These are phyloP conservation scores for Actinomortierella wolfii DNA, from an alignment of 371 early-diverging fungal species.

Conservation along the genomic window DNA sequence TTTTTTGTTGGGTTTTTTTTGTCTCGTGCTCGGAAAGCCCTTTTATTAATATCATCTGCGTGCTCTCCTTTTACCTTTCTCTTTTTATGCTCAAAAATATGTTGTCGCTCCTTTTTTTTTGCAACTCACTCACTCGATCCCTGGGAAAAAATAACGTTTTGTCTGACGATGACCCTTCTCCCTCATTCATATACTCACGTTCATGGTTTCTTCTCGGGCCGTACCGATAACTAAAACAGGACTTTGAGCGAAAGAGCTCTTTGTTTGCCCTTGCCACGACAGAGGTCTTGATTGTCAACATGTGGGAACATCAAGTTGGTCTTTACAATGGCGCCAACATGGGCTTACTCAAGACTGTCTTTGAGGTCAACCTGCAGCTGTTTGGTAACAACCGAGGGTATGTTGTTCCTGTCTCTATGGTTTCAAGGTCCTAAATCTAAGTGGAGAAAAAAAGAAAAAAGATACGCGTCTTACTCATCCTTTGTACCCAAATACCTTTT, in stretches of 20 bases:
- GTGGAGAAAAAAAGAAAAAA: not conserved
- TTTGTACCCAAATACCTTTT: not conserved
- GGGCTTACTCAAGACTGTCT: constrained; percentile 97
- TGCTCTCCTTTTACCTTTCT: not conserved
- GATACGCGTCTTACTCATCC: not conserved
- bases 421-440: no score
- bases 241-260: constrained; percentile 97
- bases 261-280: constrained; percentile 95
- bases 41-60: not conserved
- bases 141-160: constrained; percentile 1
- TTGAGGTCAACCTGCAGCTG: constrained; percentile 97
- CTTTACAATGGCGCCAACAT: constrained; percentile 99
- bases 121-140: not conserved
- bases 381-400: constrained; percentile 78
- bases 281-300: constrained; percentile 95
- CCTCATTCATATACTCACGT: no score
- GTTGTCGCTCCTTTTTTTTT: not conserved
- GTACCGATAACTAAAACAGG: no score
- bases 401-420: no score
- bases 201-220: no score
- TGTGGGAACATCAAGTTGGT: constrained; percentile 98
- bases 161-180: not conserved
- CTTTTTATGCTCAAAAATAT: not conserved
- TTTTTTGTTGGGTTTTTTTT: no score
- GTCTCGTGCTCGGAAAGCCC: no score